Evolutionary conservation across 73 alveolate genomes (phyloP).

Genomic region (Paraurostyla sp.): DNA sequence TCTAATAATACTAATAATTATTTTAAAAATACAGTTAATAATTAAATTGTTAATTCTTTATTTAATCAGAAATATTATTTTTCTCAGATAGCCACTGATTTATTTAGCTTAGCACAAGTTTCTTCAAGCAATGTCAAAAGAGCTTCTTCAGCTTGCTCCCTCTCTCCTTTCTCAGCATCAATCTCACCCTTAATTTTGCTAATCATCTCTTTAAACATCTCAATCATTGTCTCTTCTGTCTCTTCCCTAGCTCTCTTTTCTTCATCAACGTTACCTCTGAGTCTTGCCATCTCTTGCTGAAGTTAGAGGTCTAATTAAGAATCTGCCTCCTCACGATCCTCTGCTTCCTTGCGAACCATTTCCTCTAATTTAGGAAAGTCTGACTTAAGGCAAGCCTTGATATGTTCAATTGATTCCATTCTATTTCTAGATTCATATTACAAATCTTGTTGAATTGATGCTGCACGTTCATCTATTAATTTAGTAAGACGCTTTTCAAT

Average conservation of each 20-base stretch:
- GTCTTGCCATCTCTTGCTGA: constrained; percentile 86
- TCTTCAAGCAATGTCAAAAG: constrained; percentile 89
- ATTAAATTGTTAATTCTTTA: constrained; percentile 56
- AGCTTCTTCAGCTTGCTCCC: constrained; percentile 94
- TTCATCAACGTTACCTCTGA: constrained; percentile 81
- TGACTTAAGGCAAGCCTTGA: constrained; percentile 86
- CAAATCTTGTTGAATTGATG: constrained; percentile 73
- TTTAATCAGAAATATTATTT: constrained; percentile 17
- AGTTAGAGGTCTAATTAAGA: constrained; percentile 75
- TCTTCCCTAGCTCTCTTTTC: constrained; percentile 92
- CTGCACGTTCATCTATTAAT: constrained; percentile 78
- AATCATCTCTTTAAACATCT: constrained; percentile 92
- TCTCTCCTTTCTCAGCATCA: constrained; percentile 87
- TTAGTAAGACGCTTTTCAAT: constrained; percentile 77
- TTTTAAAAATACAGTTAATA: constrained; percentile 25
- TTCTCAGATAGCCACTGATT: constrained; percentile 48
- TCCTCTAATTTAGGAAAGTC: constrained; percentile 93
- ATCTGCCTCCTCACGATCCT: constrained; percentile 91
- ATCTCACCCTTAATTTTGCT: constrained; percentile 84
- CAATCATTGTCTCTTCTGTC: constrained; percentile 95
- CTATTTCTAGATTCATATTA: constrained; percentile 80
- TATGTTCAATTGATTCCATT: constrained; percentile 76
- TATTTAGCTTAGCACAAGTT: constrained; percentile 89
- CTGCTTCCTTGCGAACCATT: constrained; percentile 83
- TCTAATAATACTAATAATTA: not conserved